Conservation (phyloP, 2,329 filamentous ascomycete species). For the Lachnellula cervina region DNA sequence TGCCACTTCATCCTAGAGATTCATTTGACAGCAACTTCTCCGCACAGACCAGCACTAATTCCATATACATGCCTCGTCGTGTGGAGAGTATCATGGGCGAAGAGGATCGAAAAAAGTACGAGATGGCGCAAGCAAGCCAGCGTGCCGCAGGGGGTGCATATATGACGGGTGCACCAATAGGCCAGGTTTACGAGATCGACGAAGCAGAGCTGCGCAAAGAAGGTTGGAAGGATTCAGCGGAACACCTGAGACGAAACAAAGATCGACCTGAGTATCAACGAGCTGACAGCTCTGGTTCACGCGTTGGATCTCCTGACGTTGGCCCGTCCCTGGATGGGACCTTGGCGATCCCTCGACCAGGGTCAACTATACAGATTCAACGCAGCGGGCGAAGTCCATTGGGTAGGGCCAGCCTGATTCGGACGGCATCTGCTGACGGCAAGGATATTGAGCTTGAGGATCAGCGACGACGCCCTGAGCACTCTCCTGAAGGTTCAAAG, state of each 20-base stretch:
- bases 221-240: constrained; percentile 38
- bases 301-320: constrained; percentile 5
- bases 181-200: constrained; percentile 47
- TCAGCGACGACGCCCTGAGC: constrained; percentile 3
- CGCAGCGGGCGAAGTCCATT: constrained; percentile 33
- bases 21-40: constrained; percentile 66
- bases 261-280: constrained; percentile 18
- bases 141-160: constrained; percentile 35
- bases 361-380: constrained; percentile 18
- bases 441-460: constrained; percentile 24
- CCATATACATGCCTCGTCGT: constrained; percentile 63
- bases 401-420: constrained; percentile 32
- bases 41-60: constrained; percentile 50
- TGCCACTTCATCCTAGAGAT: constrained; percentile 48
- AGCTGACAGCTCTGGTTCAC: constrained; percentile 6
- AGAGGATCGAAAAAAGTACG: constrained; percentile 70
- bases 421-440: constrained; percentile 24
- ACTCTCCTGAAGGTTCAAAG: not conserved
- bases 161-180: constrained; percentile 35
- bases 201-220: constrained; percentile 40
- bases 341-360: constrained; percentile 18
- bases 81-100: constrained; percentile 64
- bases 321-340: constrained; percentile 8
- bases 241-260: constrained; percentile 29
- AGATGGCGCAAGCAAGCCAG: constrained; percentile 59